Evolutionary conservation across 2,329 filamentous ascomycete species (phyloP).

Genomic region (Colletotrichum navitas): DNA sequence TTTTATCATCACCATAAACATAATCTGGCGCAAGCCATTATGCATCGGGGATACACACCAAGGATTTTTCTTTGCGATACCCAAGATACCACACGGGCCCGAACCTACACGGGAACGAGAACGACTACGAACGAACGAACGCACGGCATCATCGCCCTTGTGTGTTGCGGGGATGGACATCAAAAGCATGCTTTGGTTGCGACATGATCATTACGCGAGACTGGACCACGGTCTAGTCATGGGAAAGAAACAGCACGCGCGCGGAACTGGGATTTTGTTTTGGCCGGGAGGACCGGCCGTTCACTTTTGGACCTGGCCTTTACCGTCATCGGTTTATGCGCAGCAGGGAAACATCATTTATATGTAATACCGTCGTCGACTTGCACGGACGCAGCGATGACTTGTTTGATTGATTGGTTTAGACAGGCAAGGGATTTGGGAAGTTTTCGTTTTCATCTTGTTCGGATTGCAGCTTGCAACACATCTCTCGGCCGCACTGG

Average conservation of each 20-base stretch:
- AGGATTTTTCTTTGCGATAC: conserved; percentile 43
- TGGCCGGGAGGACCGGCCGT: neutral
- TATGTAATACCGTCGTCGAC: conserved; percentile 16
- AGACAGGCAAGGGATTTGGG: conserved; percentile 11
- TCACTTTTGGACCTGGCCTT: neutral
- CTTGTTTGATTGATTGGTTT: neutral
- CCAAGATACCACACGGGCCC: conserved; percentile 39
- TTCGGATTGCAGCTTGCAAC: neutral
- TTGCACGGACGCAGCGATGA: conserved; percentile 8
- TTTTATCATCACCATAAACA: conserved; percentile 40
- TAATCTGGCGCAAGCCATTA: conserved; percentile 43
- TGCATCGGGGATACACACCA: conserved; percentile 40
- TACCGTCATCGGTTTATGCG: neutral
- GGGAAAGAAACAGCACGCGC: conserved; percentile 16
- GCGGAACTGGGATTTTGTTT: conserved; percentile 27
- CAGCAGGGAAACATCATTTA: conserved; percentile 15
- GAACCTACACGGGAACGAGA: conserved; percentile 27
- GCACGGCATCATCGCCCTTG: conserved; percentile 32
- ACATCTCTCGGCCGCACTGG: conserved; percentile 13
- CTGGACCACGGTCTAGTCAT: conserved; percentile 28
- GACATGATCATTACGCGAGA: conserved; percentile 23
- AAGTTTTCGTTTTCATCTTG: neutral
- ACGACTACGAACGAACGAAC: conserved; percentile 41
- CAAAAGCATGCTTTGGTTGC: conserved; percentile 41
- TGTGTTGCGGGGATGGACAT: conserved; percentile 24